Base-by-base conservation (phyloP, 139 green algal species). In the Gonium pectorale region DNA sequence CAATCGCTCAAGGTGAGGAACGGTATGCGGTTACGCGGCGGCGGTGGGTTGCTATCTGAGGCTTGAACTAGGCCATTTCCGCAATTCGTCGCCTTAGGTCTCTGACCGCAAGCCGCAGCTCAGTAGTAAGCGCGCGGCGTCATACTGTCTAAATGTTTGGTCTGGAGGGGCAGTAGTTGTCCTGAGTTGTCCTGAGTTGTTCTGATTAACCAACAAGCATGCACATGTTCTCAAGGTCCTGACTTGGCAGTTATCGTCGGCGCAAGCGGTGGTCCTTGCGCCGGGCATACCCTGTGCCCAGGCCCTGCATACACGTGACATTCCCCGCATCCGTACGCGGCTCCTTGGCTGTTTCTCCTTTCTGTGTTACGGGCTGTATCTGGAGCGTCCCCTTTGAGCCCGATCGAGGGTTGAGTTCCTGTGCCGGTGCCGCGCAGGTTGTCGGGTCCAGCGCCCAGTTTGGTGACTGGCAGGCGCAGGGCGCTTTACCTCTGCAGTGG, bases 401-500 rank as follows among this genome's bases (percentile, higher is more conserved):
- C n/a, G n/a, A n/a, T n/a, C n/a, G n/a, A n/a, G n/a, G n/a, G 49
- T 56, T 56, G 49, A 56, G 13, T 64, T 64, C 56, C 22, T 9
- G 9, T 64, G 19, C 9, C 56, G 56, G 19, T 13, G 56, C 8
- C 21, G 21, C 56, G 62, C 72, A 88, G 84, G 74, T 88, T 27
- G 85, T 86, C 15, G 86, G 86, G 3, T 62, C 38, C 21, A 38
- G 69, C 15, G 0, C 60, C 29, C 43, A 83, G 78, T 24, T 86
- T 26, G 85, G 85, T 1, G 59, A 78, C n/a, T 89, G 85, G 85
- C 67, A 86, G 59, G 59, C 78, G 13, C 37, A 70, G 2, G 35
- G 60, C 17, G 85, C 78, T 0, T 38, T 51, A 0, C 49, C 44
- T 40, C 80, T 90, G 24, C 67, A 63, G 37, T 90, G 86, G 86